Conservation (phyloP, 305 asterid genomes). For the Ilex paraguariensis region DNA sequence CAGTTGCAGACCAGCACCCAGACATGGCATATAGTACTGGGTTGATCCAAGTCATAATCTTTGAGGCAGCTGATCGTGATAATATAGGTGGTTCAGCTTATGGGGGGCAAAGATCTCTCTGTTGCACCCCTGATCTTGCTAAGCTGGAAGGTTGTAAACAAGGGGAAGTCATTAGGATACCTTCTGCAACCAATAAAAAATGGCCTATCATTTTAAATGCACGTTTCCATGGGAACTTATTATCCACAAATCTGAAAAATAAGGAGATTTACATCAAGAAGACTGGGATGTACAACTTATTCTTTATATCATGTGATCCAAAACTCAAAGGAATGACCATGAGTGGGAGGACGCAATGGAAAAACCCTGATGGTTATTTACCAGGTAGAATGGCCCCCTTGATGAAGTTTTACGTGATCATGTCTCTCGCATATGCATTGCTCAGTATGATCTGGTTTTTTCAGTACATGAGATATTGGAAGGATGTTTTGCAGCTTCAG, state of each 20-base stretch:
- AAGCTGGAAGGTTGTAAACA: conserved; percentile 92
- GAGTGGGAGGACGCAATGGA: conserved; percentile 89
- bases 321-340: conserved; percentile 73
- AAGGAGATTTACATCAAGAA: conserved; percentile 59
- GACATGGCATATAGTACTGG: conserved; percentile 59
- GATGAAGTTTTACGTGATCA: conserved; percentile 69
- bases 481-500: conserved; percentile 79
- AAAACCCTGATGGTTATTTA: conserved; percentile 83
- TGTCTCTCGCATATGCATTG: conserved; percentile 67
- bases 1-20: conserved; percentile 55
- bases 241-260: conserved; percentile 62
- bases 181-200: conserved; percentile 53
- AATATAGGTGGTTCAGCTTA: conserved; percentile 96
- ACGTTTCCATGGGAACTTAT: conserved; percentile 54
- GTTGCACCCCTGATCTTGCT: conserved; percentile 96
- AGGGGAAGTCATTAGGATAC: conserved; percentile 74
- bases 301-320: conserved; percentile 91
- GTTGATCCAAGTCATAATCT: conserved; percentile 77
- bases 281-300: conserved; percentile 95
- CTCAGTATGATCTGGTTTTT: conserved; percentile 74
- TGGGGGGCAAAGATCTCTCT: conserved; percentile 94
- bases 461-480: conserved; percentile 75
- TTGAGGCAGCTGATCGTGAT: conserved; percentile 88
- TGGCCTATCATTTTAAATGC: conserved; percentile 80
- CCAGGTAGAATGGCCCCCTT: conserved; percentile 98